These are phyloP conservation scores for Aspergillus floridensis DNA, from an alignment of 2,329 filamentous ascomycete species.

Conservation along the genomic window DNA sequence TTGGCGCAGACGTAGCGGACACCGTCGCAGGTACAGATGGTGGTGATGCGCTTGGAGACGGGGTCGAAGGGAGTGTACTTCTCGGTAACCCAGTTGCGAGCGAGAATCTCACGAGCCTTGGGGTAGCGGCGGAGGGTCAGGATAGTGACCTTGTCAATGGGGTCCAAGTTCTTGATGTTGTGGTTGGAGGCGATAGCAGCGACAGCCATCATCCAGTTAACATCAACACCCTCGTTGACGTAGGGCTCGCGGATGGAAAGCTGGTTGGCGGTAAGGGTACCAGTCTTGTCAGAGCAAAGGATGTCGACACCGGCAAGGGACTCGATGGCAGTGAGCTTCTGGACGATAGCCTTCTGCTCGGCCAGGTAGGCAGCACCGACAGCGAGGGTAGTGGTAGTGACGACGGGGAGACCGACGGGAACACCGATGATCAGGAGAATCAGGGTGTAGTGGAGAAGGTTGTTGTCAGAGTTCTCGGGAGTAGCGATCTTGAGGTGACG, in stretches of 20 bases:
- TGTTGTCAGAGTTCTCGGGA: conserved; percentile 55
- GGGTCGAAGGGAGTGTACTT: conserved; percentile 72
- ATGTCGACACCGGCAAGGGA: conserved; percentile 73
- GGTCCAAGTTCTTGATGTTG: conserved; percentile 75
- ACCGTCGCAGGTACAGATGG: conserved; percentile 65
- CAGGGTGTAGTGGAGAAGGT: conserved; percentile 66
- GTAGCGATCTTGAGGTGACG: conserved; percentile 61
- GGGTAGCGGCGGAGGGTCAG: conserved; percentile 73
- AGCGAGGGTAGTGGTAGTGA: conserved; percentile 73
- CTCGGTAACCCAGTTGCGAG: conserved; percentile 71
- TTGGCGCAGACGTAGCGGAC: conserved; percentile 72
- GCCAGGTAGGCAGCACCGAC: conserved; percentile 75
- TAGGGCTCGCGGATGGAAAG: conserved; percentile 74
- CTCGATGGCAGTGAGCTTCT: conserved; percentile 76
- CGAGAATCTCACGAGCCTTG: conserved; percentile 72
- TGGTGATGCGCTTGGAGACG: conserved; percentile 75
- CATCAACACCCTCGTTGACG: conserved; percentile 71
- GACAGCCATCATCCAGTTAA: conserved; percentile 83
- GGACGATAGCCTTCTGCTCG: conserved; percentile 74
- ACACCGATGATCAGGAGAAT: conserved; percentile 76
- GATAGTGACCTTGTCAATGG: conserved; percentile 77
- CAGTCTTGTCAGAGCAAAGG: conserved; percentile 79
- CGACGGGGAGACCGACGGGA: conserved; percentile 74
- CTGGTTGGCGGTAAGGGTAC: conserved; percentile 63
- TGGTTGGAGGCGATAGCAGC: conserved; percentile 74